These are phyloP conservation scores for Cephaloascus fragrans DNA, from an alignment of 805 yeast species.

Conservation along the genomic window DNA sequence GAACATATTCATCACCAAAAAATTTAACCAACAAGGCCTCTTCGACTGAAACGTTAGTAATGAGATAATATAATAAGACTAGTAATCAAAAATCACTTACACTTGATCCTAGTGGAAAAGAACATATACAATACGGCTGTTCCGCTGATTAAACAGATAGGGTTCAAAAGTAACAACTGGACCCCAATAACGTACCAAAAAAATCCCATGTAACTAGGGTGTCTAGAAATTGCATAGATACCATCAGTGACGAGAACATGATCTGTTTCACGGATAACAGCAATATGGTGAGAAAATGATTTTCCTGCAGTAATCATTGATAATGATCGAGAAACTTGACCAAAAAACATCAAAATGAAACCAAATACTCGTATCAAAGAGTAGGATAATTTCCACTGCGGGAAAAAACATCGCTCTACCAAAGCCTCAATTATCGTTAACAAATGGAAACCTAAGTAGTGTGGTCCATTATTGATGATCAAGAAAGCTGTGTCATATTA, in stretches of 20 bases:
- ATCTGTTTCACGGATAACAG: constrained; percentile 33
- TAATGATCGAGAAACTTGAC: constrained; percentile 59
- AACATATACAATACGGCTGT: constrained; percentile 52
- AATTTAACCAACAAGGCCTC: constrained; percentile 56
- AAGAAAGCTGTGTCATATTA: constrained; percentile 32
- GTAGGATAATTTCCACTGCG: constrained; percentile 16
- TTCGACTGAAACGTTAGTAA: constrained; percentile 29
- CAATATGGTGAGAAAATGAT: constrained; percentile 79
- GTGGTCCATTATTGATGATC: constrained; percentile 45
- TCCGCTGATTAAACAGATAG: constrained; percentile 47
- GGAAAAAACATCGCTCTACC: constrained; percentile 30
- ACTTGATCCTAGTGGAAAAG: constrained; percentile 55
- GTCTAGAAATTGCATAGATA: constrained; percentile 57
- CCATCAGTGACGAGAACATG: constrained; percentile 73
- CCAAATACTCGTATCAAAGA: constrained; percentile 31
- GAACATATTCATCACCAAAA: constrained; percentile 58
- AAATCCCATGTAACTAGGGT: constrained; percentile 89
- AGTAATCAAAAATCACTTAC: constrained; percentile 6
- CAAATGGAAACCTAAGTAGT: constrained; percentile 47
- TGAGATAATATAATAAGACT: neutral
- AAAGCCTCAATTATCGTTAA: constrained; percentile 42
- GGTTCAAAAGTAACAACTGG: constrained; percentile 63
- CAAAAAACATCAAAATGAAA: constrained; percentile 32
- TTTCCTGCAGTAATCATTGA: constrained; percentile 87
- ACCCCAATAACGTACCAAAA: constrained; percentile 91